Evolutionary conservation across 2,329 filamentous ascomycete genomes (phyloP), one percentile per base, ranked within the genome.

Genomic region (Aspergillus pseudoviridinutans): DNA sequence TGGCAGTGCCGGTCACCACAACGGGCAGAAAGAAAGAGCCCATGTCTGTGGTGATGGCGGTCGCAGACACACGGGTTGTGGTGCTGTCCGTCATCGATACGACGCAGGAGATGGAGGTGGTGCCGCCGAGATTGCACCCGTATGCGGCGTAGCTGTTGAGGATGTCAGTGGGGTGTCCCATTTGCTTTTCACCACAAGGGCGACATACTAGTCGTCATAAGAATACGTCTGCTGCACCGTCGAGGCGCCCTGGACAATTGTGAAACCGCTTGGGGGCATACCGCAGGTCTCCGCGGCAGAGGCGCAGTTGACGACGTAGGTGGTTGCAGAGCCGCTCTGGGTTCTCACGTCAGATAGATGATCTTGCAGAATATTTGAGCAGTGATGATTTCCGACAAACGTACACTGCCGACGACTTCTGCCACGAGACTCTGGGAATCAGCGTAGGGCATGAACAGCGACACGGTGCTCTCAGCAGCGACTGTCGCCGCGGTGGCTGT

Each of bases 81-180:
- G 55, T 61, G 20, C 55, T 62, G 53, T 66, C 65, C n/a, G 56
- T 44, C n/a, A 50, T 10, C 9, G 62, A 28, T 7, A 56, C 57
- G 6, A 49, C 55, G 63, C 69, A 71, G 20, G 65, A 67, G 57
- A 66, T 57, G 46, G 57, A 67, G 49, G 69, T 70, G 35, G 66
- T 66, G 51, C 64, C 61, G 22, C 57, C 58, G 58, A 66, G 46
- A 7, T 61, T 57, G 67, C 69, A 71, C 50, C 50, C 52, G 53
- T 50, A 27, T 47, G 27, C 54, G 46, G 53, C 50, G 8, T n/a
- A 53, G 51, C 61, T 63, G 14, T 27, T 25, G 10, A 24, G 14
- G 14, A 14, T 24, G 28, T 51, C 24, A 35, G 25, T 17, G 12
- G 8, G 14, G 3, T 12, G n/a, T 12, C 28, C 25, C 14, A 28